Evolutionary conservation across 192 early-diverging fungal genomes (phyloP).

Genomic region (Entomortierella chlamydospora): DNA sequence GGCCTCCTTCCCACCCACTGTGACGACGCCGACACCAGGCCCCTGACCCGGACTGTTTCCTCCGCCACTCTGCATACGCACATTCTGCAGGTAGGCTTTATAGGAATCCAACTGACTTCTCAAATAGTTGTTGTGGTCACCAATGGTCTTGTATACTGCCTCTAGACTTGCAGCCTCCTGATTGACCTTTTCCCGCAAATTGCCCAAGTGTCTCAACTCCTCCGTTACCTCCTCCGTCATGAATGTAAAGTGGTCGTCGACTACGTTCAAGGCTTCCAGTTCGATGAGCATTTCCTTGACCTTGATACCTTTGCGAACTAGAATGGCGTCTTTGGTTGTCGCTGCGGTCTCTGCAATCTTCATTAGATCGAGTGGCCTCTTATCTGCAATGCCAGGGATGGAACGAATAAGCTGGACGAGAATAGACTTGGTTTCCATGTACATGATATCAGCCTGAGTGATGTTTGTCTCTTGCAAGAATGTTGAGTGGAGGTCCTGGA

Average conservation of each 20-base stretch:
- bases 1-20: slow-evolving; percentile 64
- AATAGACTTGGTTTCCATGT: slow-evolving; percentile 95
- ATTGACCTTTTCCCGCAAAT: slow-evolving; percentile 87
- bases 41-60: slow-evolving; percentile 42
- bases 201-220: slow-evolving; percentile 92
- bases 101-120: slow-evolving; percentile 91
- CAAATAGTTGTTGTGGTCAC: slow-evolving; percentile 95
- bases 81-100: slow-evolving; percentile 95
- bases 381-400: slow-evolving; percentile 76
- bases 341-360: slow-evolving; percentile 88
- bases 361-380: slow-evolving; percentile 69
- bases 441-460: slow-evolving; percentile 94
- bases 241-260: slow-evolving; percentile 85
- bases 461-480: slow-evolving; percentile 88
- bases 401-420: slow-evolving; percentile 94
- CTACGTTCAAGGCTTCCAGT: slow-evolving; percentile 80
- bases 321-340: slow-evolving; percentile 84
- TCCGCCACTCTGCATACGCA: slow-evolving; percentile 81
- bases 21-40: slow-evolving; percentile 71
- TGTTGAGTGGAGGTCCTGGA: slow-evolving; percentile 72
- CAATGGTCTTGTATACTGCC: slow-evolving; percentile 91
- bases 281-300: slow-evolving; percentile 94
- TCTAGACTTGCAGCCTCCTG: slow-evolving; percentile 83
- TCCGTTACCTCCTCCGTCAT: slow-evolving; percentile 91
- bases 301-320: slow-evolving; percentile 96